Base-by-base conservation (phyloP, 2,329 filamentous ascomycete species). In the Colletotrichum chrysophilum region DNA sequence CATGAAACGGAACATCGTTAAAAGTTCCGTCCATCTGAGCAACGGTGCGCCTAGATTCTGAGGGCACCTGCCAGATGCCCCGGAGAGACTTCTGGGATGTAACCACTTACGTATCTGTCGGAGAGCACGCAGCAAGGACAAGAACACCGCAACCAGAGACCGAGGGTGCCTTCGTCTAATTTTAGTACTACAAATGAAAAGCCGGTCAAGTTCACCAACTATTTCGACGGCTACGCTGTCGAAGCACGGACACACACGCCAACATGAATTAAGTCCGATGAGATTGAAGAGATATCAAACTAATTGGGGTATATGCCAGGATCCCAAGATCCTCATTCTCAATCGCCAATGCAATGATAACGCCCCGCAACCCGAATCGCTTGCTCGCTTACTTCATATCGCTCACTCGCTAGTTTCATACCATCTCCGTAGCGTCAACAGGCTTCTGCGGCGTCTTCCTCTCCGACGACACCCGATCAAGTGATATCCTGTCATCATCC, bases 351-450 rank as follows among this genome's bases (percentile, higher is more conserved):
- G 43, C 43, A 52, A 52, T 52, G 43, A 21, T 52, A 52, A 52
- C 43, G 43, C 43, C 43, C 43, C 43, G 43, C 4, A 24, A 52
- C n/a, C 43, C 43, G 21, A 13, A 13, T 52, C 43, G 43, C 43
- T 52, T 34, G 52, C n/a, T 12, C 4, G 16, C n/a, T 14, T 18
- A 4, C 4, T 5, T 7, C 34, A 60, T 12, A 18, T 6, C 10
- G 43, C 43, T 21, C 43, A n/a, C n/a, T 52, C 43, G n/a, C 43
- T 24, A 13, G n/a, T 4, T 21, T 70, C 28, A 76, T 28, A 76
- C 74, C 58, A 76, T 74, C 18, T 76, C 74, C 21, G 65, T 48
- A 13, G 32, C 70, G 7, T 76, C 64, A 12, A 76, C 58, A 14
- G 74, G 58, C 65, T 65, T 69, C 14, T 60, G 43, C 3, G 34